phyloP scores from a whole-genome alignment of 1,284 basidiomycete species.

The Heterobasidion annosum region DNA sequence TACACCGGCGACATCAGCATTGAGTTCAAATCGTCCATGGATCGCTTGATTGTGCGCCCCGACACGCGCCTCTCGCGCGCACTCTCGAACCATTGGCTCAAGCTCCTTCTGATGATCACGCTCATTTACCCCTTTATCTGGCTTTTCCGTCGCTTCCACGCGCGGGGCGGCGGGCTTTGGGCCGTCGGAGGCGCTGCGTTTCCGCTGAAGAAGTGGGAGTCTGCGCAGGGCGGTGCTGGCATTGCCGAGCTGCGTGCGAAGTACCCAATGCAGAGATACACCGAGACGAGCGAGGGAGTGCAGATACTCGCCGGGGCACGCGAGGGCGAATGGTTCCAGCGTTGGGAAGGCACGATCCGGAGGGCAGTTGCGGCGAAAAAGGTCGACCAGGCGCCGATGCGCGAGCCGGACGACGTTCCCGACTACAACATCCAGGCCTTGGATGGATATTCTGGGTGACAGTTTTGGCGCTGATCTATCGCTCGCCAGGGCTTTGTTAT shows the following conservation, averaged over 20 bases:
- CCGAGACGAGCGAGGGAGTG: constrained; percentile 21
- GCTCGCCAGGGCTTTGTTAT: no score
- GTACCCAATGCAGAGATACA: constrained; percentile 6
- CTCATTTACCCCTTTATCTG: constrained; percentile 68
- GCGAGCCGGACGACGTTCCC: not conserved
- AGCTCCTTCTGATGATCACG: constrained; percentile 52
- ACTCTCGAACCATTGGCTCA: constrained; percentile 57
- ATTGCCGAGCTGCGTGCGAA: constrained; percentile 5
- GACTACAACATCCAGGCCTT: not conserved
- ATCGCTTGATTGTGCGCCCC: constrained; percentile 50
- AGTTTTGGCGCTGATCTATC: not conserved
- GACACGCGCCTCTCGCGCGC: constrained; percentile 49
- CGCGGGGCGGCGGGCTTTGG: constrained; percentile 56
- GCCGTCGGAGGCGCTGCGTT: constrained; percentile 62
- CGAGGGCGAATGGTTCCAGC: constrained; percentile 72
- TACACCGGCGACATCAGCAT: constrained; percentile 46
- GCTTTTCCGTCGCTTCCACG: constrained; percentile 57
- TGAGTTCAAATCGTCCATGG: constrained; percentile 31
- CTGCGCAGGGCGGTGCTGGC: constrained; percentile 6
- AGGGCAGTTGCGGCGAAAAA: constrained; percentile 14
- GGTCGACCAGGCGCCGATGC: not conserved
- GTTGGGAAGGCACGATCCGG: constrained; percentile 62
- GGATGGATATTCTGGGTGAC: not conserved
- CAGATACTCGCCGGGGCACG: constrained; percentile 42
- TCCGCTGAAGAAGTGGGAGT: constrained; percentile 41